Percentiles rank a stretch among this genome's conserved stretches.
Evolutionary conservation across 1,284 basidiomycete genomes (phyloP).

Genomic region (Cutaneotrichosporon daszewskae): DNA sequence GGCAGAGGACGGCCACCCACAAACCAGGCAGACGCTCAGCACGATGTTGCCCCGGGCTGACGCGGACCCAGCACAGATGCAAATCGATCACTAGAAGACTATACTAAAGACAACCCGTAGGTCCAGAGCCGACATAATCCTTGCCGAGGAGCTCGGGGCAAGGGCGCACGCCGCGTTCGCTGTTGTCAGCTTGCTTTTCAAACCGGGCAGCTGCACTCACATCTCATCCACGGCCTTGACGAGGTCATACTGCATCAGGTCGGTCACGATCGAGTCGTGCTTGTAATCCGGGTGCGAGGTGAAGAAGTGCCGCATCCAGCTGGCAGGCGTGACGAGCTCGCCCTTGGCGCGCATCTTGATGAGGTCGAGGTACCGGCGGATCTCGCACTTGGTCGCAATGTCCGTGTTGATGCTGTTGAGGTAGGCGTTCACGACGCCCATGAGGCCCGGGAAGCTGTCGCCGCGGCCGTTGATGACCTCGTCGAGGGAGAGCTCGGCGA

Average conservation of each 20-base stretch:
- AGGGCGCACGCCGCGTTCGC: slow-evolving; percentile 61
- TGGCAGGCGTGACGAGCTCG: slow-evolving; percentile 79
- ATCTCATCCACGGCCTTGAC: slow-evolving; percentile 87
- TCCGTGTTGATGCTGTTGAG: slow-evolving; percentile 81
- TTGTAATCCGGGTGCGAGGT: slow-evolving; percentile 83
- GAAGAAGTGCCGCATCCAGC: slow-evolving; percentile 91
- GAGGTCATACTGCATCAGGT: slow-evolving; percentile 92
- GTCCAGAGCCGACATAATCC: slow-evolving; percentile 36
- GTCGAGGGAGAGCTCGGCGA: slow-evolving; percentile 83
- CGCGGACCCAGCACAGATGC: too few species aligned
- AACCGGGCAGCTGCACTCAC: slow-evolving; percentile 51
- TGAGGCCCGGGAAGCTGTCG: slow-evolving; percentile 74
- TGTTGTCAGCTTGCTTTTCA: not conserved
- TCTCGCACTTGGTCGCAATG: slow-evolving; percentile 57
- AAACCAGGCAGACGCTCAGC: too few species aligned
- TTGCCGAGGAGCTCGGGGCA: slow-evolving; percentile 58
- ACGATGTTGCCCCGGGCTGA: too few species aligned
- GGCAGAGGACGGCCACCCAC: too few species aligned
- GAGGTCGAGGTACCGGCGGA: slow-evolving; percentile 73
- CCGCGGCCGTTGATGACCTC: slow-evolving; percentile 84
- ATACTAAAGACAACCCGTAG: not conserved
- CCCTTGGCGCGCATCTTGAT: slow-evolving; percentile 75
- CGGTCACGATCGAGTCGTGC: slow-evolving; percentile 79
- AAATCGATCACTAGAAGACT: too few species aligned
- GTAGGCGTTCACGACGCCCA: slow-evolving; percentile 80